phyloP scores from a whole-genome alignment of 495 filamentous ascomycete species.

The Hyphodiscus hymeniophilus region DNA sequence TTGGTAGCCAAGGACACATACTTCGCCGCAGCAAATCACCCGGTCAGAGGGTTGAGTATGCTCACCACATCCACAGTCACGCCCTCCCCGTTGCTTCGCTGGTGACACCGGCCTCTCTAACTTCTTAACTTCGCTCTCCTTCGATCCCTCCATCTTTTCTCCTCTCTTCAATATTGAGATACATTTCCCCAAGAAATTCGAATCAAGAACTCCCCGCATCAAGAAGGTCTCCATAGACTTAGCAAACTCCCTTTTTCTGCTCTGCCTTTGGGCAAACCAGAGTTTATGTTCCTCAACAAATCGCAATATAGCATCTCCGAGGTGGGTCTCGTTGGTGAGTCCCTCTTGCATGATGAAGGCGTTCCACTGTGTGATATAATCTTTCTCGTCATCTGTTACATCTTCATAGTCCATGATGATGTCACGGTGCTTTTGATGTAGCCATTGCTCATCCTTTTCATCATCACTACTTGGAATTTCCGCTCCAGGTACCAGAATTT shows the following conservation, averaged over 20 bases:
- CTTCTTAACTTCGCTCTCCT: constrained; percentile 1
- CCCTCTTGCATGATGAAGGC: constrained; percentile 36
- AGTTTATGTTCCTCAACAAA: constrained; percentile 34
- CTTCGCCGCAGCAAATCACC: constrained; percentile 8
- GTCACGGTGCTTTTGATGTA: constrained; percentile 43
- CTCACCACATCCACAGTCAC: constrained; percentile 16
- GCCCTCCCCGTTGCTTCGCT: constrained; percentile 3
- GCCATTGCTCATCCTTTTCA: constrained; percentile 38
- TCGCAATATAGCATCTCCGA: constrained; percentile 33
- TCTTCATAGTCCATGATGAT: constrained; percentile 42
- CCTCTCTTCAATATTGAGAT: constrained; percentile 30
- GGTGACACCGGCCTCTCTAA: not conserved
- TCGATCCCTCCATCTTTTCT: not conserved
- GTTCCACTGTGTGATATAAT: constrained; percentile 44
- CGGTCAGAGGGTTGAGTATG: constrained; percentile 2
- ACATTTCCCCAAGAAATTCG: constrained; percentile 27
- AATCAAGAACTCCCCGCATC: constrained; percentile 30
- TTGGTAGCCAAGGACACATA: constrained; percentile 3
- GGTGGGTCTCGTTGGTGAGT: constrained; percentile 36
- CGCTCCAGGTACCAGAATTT: constrained; percentile 34
- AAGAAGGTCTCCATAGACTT: constrained; percentile 37
- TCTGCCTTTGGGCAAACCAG: constrained; percentile 34
- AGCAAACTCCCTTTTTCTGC: constrained; percentile 35
- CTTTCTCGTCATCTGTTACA: constrained; percentile 39
- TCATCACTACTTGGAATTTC: constrained; percentile 30